A percentile compares a stretch with the other conserved stretches of the same genome.
phyloP scores from a whole-genome alignment of 1,284 basidiomycete species.

The Baeospora myosura region DNA sequence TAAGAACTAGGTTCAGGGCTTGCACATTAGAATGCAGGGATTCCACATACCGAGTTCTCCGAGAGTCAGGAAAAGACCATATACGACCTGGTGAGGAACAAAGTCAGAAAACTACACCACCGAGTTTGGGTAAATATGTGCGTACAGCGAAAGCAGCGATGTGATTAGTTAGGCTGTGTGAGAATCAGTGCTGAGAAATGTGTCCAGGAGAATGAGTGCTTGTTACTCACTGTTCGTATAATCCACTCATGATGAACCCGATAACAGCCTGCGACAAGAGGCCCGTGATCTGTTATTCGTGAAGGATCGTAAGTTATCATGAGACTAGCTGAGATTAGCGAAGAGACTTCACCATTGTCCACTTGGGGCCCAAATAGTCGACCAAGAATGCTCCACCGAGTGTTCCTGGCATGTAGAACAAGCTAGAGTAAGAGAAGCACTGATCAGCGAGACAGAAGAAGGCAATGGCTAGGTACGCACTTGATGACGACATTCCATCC shows the following conservation, averaged over 20 bases:
- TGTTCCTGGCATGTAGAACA: slow-evolving; percentile 78
- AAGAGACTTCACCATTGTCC: slow-evolving; percentile 52
- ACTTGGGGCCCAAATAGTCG: slow-evolving; percentile 69
- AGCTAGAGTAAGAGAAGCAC: slow-evolving; percentile 27
- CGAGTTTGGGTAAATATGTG: slow-evolving; percentile 6
- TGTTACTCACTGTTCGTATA: slow-evolving; percentile 45
- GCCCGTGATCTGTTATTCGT: slow-evolving; percentile 48
- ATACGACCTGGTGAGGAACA: slow-evolving; percentile 49
- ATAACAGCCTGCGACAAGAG: slow-evolving; percentile 64
- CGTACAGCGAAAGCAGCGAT: slow-evolving; percentile 74
- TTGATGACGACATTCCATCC: slow-evolving; percentile 78
- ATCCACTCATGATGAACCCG: slow-evolving; percentile 82
- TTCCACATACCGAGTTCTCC: no score
- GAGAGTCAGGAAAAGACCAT: slow-evolving; percentile 85
- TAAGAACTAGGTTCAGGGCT: no score
- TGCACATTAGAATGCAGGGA: no score
- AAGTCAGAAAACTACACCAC: not conserved
- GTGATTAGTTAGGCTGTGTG: slow-evolving; percentile 49
- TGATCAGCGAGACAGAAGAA: not conserved
- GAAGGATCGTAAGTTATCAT: no score
- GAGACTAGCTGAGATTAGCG: not conserved
- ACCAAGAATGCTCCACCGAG: slow-evolving; percentile 74
- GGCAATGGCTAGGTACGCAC: slow-evolving; percentile 31
- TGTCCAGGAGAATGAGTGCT: no score
- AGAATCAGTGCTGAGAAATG: no score